Evolutionary conservation across 1,139 yeast genomes (phyloP).

Genomic region (Ogataea hybrid): DNA sequence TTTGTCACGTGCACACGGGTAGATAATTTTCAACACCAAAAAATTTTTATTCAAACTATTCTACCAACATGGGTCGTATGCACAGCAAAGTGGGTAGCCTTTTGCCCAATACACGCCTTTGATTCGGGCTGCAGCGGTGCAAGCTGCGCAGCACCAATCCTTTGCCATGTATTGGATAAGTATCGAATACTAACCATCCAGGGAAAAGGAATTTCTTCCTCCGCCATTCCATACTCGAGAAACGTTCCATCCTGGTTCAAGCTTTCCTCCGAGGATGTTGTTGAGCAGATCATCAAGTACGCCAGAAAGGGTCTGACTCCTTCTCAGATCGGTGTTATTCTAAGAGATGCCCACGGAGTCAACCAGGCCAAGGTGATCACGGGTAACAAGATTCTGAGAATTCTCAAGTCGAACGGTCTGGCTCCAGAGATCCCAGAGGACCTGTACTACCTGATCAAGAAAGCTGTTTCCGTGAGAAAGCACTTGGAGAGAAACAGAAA

Average conservation of each 20-base stretch:
- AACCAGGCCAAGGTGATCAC: conserved; percentile 97
- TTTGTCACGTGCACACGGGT: conserved; percentile 7
- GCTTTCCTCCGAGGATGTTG: conserved; percentile 91
- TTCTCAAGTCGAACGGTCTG: conserved; percentile 98
- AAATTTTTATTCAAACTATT: conserved; percentile 9
- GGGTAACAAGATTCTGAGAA: conserved; percentile 99
- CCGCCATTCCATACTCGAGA: conserved; percentile 99
- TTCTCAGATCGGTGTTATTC: conserved; percentile 98
- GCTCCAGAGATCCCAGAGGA: conserved; percentile 99
- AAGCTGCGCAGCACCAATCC: conserved; percentile 36
- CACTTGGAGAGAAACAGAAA: conserved; percentile 99
- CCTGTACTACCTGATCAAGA: conserved; percentile 97
- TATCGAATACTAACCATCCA: conserved; percentile 30
- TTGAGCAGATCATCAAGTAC: conserved; percentile 98
- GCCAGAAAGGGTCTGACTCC: conserved; percentile 99
- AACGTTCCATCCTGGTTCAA: conserved; percentile 99
- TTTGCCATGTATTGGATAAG: conserved; percentile 29
- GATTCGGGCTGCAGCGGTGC: conserved; percentile 12
- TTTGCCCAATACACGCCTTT: conserved; percentile 12
- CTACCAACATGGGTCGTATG: conserved; percentile 55
- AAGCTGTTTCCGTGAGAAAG: conserved; percentile 99
- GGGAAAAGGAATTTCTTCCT: conserved; percentile 99
- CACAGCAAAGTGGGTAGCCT: conserved; percentile 46
- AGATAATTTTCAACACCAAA: conserved; percentile 5
- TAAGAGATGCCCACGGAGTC: conserved; percentile 99